Evolutionary conservation across 768 basidiomycete species (phyloP).

Genomic region (Mycena rebaudengoi): DNA sequence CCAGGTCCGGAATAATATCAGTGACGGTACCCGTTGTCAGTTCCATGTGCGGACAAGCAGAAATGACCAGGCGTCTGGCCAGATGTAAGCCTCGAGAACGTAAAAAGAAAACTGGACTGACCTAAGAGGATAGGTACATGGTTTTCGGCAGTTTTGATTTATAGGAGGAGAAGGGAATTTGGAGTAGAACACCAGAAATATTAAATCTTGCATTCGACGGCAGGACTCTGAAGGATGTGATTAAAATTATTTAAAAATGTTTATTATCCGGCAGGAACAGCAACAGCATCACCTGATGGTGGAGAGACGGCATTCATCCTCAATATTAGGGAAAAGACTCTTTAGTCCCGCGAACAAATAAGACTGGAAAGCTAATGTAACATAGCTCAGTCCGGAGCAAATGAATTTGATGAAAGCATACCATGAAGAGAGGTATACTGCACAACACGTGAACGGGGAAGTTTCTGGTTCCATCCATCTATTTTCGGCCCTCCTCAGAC

Average conservation of each 20-base stretch:
- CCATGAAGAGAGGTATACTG: conserved; percentile 38
- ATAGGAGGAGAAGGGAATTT: neutral
- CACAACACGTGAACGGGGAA: conserved; percentile 31
- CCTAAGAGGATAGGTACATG: conserved; percentile 26
- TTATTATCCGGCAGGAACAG: neutral
- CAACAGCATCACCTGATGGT: conserved; percentile 20
- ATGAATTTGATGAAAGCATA: conserved; percentile 1
- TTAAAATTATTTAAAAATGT: neutral
- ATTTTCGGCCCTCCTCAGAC: conserved; percentile 28
- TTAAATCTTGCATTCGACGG: neutral
- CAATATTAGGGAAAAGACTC: conserved; percentile 29
- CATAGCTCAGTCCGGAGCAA: neutral
- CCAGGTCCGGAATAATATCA: conserved; percentile 27
- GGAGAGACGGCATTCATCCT: conserved; percentile 26
- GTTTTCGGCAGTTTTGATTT: neutral
- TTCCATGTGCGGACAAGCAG: conserved; percentile 31
- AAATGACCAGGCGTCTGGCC: conserved; percentile 33
- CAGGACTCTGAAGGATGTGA: neutral
- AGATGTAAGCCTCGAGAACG: neutral
- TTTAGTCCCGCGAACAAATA: conserved; percentile 21
- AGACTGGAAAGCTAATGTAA: conserved; percentile 23
- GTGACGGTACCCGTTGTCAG: conserved; percentile 37
- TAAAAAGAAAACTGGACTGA: neutral
- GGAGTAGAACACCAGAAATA: neutral
- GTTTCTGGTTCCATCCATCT: conserved; percentile 26